Conservation (phyloP, 2,329 filamentous ascomycete genomes). For the Pezicula radicicola region DNA sequence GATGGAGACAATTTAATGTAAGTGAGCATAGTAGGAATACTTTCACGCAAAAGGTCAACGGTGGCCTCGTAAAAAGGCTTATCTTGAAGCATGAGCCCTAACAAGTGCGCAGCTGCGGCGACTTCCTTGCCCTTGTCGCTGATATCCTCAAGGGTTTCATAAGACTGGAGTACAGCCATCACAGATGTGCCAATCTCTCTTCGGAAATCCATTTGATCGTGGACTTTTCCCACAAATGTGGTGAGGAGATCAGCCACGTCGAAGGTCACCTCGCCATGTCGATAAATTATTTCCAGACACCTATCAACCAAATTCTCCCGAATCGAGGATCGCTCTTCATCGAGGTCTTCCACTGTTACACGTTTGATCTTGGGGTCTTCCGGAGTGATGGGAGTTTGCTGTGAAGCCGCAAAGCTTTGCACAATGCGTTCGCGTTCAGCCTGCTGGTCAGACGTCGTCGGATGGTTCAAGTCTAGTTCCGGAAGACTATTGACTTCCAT, state of each 20-base stretch:
- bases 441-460: not conserved
- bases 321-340: conserved; percentile 69
- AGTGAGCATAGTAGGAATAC: conserved; percentile 69
- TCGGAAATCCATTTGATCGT: conserved; percentile 51
- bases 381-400: not conserved
- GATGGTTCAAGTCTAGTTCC: not conserved
- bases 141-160: conserved; percentile 57
- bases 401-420: not conserved
- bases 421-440: not conserved
- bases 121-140: conserved; percentile 56
- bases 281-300: conserved; percentile 84
- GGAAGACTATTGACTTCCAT: conserved; percentile 14
- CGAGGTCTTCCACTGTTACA: conserved; percentile 74
- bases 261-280: conserved; percentile 84
- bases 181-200: conserved; percentile 80
- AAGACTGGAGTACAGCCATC: conserved; percentile 76
- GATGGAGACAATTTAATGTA: conserved; percentile 73
- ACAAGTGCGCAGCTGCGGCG: conserved; percentile 85
- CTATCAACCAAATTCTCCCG: conserved; percentile 80
- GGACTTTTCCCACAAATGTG: conserved; percentile 62
- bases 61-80: conserved; percentile 76
- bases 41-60: conserved; percentile 70
- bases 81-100: conserved; percentile 85
- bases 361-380: conserved; percentile 8
- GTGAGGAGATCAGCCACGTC: conserved; percentile 86